phyloP scores from a whole-genome alignment of 108 stramenopile genomes.

The Fragilaria radians region DNA sequence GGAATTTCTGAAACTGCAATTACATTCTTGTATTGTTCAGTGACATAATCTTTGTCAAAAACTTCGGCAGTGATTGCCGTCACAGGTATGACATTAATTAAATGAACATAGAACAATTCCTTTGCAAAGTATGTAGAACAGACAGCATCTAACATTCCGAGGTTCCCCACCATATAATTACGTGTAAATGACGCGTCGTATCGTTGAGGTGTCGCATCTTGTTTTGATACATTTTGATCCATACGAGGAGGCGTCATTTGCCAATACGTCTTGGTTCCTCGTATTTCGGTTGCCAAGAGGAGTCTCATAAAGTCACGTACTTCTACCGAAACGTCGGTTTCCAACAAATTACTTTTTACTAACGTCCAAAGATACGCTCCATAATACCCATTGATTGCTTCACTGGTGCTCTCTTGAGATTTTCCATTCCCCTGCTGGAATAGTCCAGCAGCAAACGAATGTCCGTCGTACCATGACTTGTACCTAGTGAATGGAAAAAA shows the following conservation, averaged over 20 bases:
- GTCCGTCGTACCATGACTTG: slow-evolving; percentile 86
- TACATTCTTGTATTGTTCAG: slow-evolving; percentile 35
- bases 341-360: slow-evolving; percentile 31
- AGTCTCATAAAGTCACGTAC: slow-evolving; percentile 61
- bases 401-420: slow-evolving; percentile 94
- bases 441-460: slow-evolving; percentile 78
- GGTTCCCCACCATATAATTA: slow-evolving; percentile 87
- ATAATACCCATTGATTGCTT: slow-evolving; percentile 95
- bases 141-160: slow-evolving; percentile 76
- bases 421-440: slow-evolving; percentile 90
- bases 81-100: slow-evolving; percentile 83
- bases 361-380: slow-evolving; percentile 87
- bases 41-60: slow-evolving; percentile 55
- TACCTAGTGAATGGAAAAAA: slow-evolving; percentile 79
- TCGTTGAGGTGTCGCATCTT: background rate
- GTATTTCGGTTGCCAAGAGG: slow-evolving; percentile 80
- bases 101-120: slow-evolving; percentile 66
- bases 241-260: slow-evolving; percentile 59
- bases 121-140: slow-evolving; percentile 83
- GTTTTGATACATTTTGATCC: background rate
- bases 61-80: slow-evolving; percentile 60
- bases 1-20: slow-evolving; percentile 46
- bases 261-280: slow-evolving; percentile 85
- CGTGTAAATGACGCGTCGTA: slow-evolving; percentile 2
- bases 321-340: slow-evolving; percentile 30